phyloP scores from a whole-genome alignment of 2,329 filamentous ascomycete genomes.

The Sarocladium oryzae region DNA sequence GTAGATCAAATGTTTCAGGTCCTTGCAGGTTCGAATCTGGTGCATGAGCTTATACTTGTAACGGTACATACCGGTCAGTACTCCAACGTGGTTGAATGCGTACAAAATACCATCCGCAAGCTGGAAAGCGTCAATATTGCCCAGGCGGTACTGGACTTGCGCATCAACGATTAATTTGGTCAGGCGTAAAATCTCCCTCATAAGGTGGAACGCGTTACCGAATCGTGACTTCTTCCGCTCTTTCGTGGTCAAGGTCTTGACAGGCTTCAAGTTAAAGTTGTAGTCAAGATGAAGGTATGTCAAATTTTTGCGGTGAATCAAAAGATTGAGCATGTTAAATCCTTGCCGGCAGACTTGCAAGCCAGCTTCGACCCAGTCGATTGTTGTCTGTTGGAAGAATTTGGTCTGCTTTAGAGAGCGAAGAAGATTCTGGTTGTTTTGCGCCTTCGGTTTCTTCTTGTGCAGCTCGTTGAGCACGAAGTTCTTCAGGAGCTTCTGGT shows the following conservation, averaged over 20 bases:
- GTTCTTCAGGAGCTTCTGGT: constrained; percentile 94
- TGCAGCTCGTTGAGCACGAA: constrained; percentile 96
- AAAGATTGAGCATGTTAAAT: constrained; percentile 97
- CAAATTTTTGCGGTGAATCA: constrained; percentile 97
- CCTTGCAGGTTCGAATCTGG: constrained; percentile 97
- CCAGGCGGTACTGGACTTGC: constrained; percentile 93
- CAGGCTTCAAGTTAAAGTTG: constrained; percentile 98
- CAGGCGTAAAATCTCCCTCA: constrained; percentile 92
- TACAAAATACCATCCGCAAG: constrained; percentile 98
- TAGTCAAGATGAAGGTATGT: constrained; percentile 98
- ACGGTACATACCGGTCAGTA: constrained; percentile 97
- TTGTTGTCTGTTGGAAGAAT: constrained; percentile 98
- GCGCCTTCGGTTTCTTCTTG: constrained; percentile 89
- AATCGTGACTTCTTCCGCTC: constrained; percentile 99
- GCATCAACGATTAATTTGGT: constrained; percentile 98
- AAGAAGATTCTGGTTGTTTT: constrained; percentile 89
- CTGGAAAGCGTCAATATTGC: constrained; percentile 98
- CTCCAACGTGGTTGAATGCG: constrained; percentile 97
- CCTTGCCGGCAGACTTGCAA: constrained; percentile 96
- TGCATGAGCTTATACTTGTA: constrained; percentile 99
- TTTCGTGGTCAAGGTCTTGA: constrained; percentile 97
- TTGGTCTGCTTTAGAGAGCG: constrained; percentile 91
- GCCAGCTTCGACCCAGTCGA: constrained; percentile 98
- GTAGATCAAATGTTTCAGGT: constrained; percentile 98
- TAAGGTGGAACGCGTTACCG: constrained; percentile 97